Evolutionary conservation across 208 protist genomes (phyloP), one percentile per base, ranked within the genome.

Genomic region (Wallacemonas sp.): DNA sequence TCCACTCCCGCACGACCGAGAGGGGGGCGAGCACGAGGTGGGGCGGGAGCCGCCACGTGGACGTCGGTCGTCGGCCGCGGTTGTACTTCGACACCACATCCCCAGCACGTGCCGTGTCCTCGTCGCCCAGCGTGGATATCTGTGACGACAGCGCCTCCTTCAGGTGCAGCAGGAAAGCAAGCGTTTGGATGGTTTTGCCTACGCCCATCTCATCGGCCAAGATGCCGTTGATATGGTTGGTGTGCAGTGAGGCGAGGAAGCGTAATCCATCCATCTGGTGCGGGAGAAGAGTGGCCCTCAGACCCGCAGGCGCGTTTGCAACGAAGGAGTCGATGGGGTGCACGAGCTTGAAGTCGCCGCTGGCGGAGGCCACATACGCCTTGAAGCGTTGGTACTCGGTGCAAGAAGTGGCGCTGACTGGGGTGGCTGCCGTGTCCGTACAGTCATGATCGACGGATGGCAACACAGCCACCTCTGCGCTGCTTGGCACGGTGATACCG

Each of bases 251-350:
- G 8, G 44, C 63, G 6, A 91, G 65, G 93, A 98, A 99, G 68
- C 98, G 98, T 9, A 99, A 73, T 5, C 98, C 98, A 39, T 92
- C 79, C 27, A 99, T 34, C 79, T 99, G 98, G 66, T 99, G 99
- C 22, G 92, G 83, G 45, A 98, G 72, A 81, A 99, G 84, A 27
- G 79, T 84, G 17, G 76, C 85, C 5, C 37, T 38, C 38, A 92
- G 66, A 0, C 66, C 81, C 1, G 29, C 0, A 8, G 83, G 87
- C 62, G 76, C 70, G 0, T 39, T 19, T 12, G 38, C 53, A 21
- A 90, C 74, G 48, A 81, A 81, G 13, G 48, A 73, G 21, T 81
- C 75, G 9, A 81, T 44, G 33, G 58, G 52, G 64, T 89, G 82
- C 27, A 79, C 69, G 33, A 89, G 66, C n/a, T 75, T 64, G 42